Conservation (phyloP, 2,329 filamentous ascomycete species). For the Ophiostoma australiae region DNA sequence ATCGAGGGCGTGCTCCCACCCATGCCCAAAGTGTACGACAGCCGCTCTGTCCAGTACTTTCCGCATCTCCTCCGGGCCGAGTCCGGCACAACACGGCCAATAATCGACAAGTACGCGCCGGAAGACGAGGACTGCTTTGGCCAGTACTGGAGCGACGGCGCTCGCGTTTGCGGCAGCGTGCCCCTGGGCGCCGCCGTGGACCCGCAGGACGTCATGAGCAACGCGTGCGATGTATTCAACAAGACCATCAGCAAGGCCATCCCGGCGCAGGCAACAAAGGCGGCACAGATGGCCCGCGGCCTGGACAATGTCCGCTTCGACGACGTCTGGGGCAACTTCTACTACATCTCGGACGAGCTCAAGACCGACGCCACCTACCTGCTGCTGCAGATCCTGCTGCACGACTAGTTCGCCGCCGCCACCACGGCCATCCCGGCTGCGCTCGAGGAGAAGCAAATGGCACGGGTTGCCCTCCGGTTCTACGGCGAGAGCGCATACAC, state of each 20-base stretch:
- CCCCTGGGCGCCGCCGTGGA: not conserved
- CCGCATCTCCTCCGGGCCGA: not conserved
- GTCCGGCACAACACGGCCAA: not conserved
- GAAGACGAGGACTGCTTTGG: not conserved
- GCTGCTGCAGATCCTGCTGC: slow-evolving; percentile 2
- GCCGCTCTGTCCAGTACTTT: not conserved
- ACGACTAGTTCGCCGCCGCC: not conserved
- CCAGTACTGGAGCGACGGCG: not conserved
- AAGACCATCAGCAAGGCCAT: not conserved
- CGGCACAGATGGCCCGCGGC: not conserved
- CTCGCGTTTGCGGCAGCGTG: not conserved
- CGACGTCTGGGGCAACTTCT: slow-evolving; percentile 16
- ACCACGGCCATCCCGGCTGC: not conserved
- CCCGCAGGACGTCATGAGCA: not conserved
- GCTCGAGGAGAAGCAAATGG: not conserved
- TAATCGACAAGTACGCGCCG: not conserved
- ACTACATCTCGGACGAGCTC: not conserved
- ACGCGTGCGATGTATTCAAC: not conserved
- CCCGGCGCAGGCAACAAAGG: not conserved
- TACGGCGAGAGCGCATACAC: not conserved
- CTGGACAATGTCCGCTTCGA: slow-evolving; percentile 6
- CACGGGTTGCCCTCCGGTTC: too few relatives aligned
- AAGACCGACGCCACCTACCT: slow-evolving; percentile 4
- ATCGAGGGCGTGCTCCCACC: not conserved
- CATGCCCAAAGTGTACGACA: not conserved